Base-by-base conservation (phyloP, 208 protist species). In the Leishmania tropica region DNA sequence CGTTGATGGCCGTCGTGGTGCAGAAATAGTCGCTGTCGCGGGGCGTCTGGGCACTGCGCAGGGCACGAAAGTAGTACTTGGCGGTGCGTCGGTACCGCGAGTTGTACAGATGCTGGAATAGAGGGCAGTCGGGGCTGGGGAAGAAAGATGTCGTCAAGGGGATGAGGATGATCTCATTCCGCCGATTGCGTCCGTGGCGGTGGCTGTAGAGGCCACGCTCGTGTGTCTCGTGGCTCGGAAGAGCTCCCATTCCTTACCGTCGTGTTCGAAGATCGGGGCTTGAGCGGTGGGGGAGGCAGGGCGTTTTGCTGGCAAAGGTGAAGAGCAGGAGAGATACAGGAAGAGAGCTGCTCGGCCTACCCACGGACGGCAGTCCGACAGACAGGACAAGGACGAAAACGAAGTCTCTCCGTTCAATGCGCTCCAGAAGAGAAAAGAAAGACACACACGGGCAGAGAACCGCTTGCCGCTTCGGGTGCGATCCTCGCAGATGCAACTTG, bases 161-260 rank as follows among this genome's bases (percentile, higher is more conserved):
- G 70, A 96, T 89, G 21, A 96, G 89, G 77, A 96, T 85, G 19
- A 96, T 88, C 76, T 96, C 93, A 62, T 76, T 96, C 8, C 90
- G 89, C 0, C 91, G 87, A 56, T 93, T 93, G 73, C 93, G 90
- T 1, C 90, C 90, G 71, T 96, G 93, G 56, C 89, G 93, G 81
- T 94, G 88, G 79, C 89, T 93, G 88, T 94, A 94, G 70, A 96
- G 80, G 35, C 93, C 93, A 45, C 90, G 89, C 73, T 87, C 83
- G n/a, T 96, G 93, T 1, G 93, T 93, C 78, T 96, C 93, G 37
- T 92, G 86, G 68, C 93, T 96, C 42, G 93, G 93, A 15, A 94
- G 80, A 5, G 91, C 93, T 19, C 93, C 92, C 92, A 96, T 96
- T 7, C 42, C 21, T 37, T 10, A 47, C 21, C 6, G 7, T 31